phyloP scores from a whole-genome alignment of 495 filamentous ascomycete genomes.

The Oidiodendron maius region DNA sequence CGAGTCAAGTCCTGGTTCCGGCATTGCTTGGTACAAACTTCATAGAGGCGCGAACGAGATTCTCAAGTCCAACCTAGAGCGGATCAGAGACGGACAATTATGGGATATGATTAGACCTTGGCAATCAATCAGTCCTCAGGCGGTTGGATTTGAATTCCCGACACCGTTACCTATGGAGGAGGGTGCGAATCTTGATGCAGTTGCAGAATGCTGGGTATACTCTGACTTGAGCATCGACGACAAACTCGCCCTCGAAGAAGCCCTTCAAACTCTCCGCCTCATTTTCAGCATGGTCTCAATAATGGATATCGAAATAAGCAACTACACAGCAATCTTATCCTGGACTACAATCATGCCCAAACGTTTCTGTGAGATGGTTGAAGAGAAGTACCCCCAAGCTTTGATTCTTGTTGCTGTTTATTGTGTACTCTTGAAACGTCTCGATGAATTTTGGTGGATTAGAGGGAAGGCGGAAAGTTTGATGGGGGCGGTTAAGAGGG shows the following conservation, averaged over 20 bases:
- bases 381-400: conserved; percentile 4
- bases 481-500: not conserved
- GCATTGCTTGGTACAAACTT: conserved; percentile 6
- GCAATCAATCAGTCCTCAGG: not conserved
- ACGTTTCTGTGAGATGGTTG: conserved; percentile 7
- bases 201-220: not conserved
- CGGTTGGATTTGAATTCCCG: too few species aligned
- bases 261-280: not conserved
- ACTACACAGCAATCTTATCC: not conserved
- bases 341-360: conserved; percentile 4
- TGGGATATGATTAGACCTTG: conserved; percentile 3
- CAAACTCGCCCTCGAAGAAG: not conserved
- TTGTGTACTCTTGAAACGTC: conserved; percentile 3
- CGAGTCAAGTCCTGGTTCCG: too few species aligned
- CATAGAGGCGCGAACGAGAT: conserved; percentile 5
- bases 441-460: conserved; percentile 11
- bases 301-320: not conserved
- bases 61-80: not conserved
- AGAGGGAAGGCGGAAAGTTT: conserved; percentile 10
- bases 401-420: conserved; percentile 4
- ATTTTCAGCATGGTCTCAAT: not conserved
- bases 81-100: conserved; percentile 1
- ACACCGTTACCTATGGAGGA: not conserved
- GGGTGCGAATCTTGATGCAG: conserved; percentile 1
- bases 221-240: not conserved